Base-by-base conservation (phyloP, 148 eudicot genomes). In the Hydrangea macrophylla region DNA sequence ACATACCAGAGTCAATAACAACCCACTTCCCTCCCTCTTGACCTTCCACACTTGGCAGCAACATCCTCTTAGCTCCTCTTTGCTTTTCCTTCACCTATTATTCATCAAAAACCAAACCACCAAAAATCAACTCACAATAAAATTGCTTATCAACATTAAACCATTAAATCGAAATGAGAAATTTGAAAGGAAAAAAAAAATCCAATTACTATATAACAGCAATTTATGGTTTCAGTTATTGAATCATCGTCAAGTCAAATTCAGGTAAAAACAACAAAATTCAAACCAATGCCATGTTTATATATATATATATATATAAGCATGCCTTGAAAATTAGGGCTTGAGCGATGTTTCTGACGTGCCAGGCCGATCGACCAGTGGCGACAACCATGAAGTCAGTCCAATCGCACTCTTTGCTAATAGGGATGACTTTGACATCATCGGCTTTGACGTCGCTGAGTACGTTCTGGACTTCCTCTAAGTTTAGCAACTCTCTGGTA, bases 81-180 rank as follows among this genome's bases (percentile, higher is more conserved):
- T 93, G 98, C 84, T 93, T 93, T 82, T 85, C 82, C 76, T 93
- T 93, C 56, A 87, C 96, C 96, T 90, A 73, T n/a, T n/a, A n/a
- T 27, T 5, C 68, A 44, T 66, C 35, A 48, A 50, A n/a, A 64
- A 78, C 56, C 25, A 60, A 17, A 22, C 27, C 65, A 36, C 56
- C 70, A 35, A 28, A 39, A 67, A 22, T 54, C 37, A 45, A 65
- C 25, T 9, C 36, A 61, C 11, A 61, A 1, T 60, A n/a, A n/a
- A n/a, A n/a, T n/a, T n/a, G n/a, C n/a, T n/a, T n/a, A n/a, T n/a
- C n/a, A n/a, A n/a, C n/a, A 13, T 1, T 33, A 26, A 26, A 42
- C 39, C 31, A 20, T 53, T 32, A 17, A 42, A 48, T 25, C 5
- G n/a, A 32, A 59, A 48, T 37, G 30, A 48, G 8, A 3, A 35